phyloP scores from a whole-genome alignment of 2,329 filamentous ascomycete genomes.

The Ilyonectria sp. region DNA sequence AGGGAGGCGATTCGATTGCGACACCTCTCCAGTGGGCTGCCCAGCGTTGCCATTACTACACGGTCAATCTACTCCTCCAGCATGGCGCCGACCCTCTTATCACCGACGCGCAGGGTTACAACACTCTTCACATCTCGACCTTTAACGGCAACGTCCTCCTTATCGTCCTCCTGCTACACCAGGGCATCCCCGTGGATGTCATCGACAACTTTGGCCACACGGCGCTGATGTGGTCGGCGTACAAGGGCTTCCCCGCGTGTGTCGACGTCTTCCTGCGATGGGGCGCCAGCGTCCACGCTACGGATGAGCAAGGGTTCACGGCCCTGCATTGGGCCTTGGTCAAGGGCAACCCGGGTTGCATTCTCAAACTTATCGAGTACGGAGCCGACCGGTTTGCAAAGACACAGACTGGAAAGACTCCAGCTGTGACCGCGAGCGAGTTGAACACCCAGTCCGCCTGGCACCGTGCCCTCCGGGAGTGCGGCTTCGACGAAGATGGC shows the following conservation, averaged over 20 bases:
- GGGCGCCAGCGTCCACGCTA: constrained; percentile 93
- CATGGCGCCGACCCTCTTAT: constrained; percentile 93
- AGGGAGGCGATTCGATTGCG: constrained; percentile 94
- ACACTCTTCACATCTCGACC: constrained; percentile 95
- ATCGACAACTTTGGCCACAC: constrained; percentile 93
- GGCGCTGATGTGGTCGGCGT: constrained; percentile 97
- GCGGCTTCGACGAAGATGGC: constrained; percentile 86
- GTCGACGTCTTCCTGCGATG: constrained; percentile 94
- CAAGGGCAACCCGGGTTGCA: constrained; percentile 89
- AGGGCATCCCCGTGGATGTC: constrained; percentile 95
- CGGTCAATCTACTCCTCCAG: constrained; percentile 91
- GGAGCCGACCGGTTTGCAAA: constrained; percentile 93
- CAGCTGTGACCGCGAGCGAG: constrained; percentile 86
- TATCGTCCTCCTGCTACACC: constrained; percentile 90
- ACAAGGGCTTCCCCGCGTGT: constrained; percentile 94
- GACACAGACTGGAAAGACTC: constrained; percentile 92
- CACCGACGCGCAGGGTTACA: constrained; percentile 96
- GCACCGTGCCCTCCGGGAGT: constrained; percentile 86
- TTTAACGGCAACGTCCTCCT: constrained; percentile 97
- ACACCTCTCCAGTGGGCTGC: constrained; percentile 98
- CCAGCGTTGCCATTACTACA: constrained; percentile 96
- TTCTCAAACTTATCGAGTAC: constrained; percentile 96
- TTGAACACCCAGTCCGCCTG: constrained; percentile 89
- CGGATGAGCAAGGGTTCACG: constrained; percentile 93
- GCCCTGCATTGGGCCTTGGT: constrained; percentile 97